phyloP scores from a whole-genome alignment of 2,329 filamentous ascomycete species.

The Huntiella savannae region DNA sequence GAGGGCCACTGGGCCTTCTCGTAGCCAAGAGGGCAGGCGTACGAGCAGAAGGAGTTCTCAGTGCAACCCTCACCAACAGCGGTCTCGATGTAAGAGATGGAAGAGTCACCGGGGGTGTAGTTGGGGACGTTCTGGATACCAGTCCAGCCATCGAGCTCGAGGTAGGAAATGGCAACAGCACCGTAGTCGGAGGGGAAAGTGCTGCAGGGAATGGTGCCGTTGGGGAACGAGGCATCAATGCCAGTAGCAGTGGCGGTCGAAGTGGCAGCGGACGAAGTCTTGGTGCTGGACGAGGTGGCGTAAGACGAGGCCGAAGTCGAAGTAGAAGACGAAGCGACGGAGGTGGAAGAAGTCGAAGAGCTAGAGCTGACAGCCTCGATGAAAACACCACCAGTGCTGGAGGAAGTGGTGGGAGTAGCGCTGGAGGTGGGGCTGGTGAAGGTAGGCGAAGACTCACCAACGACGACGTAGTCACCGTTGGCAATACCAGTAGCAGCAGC shows the following conservation, averaged over 20 bases:
- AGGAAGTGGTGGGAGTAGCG: constrained; percentile 14
- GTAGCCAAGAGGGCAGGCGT: constrained; percentile 79
- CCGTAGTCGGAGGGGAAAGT: constrained; percentile 68
- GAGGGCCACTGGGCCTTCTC: constrained; percentile 81
- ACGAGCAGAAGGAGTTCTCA: constrained; percentile 62
- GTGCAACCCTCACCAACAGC: constrained; percentile 42
- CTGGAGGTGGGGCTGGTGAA: constrained; percentile 22
- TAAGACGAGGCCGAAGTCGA: not conserved
- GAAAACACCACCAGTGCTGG: constrained; percentile 13
- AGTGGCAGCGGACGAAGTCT: constrained; percentile 8
- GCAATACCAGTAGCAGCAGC: constrained; percentile 55
- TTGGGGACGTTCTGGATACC: constrained; percentile 51
- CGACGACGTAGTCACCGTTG: constrained; percentile 49
- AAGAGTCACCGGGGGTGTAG: constrained; percentile 27
- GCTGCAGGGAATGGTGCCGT: constrained; percentile 50
- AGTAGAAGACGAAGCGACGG: constrained; percentile 21
- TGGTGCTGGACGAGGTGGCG: constrained; percentile 12
- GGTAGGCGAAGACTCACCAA: constrained; percentile 35
- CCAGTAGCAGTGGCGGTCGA: constrained; percentile 25
- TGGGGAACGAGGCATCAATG: constrained; percentile 51
- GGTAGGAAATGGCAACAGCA: constrained; percentile 49
- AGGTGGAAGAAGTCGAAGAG: constrained; percentile 22
- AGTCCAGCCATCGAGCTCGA: constrained; percentile 55
- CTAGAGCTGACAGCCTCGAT: constrained; percentile 15
- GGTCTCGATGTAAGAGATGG: constrained; percentile 48